These are phyloP conservation scores for Hypoxylon sp. DNA, from an alignment of 2,329 filamentous ascomycete genomes.

Conservation along the genomic window DNA sequence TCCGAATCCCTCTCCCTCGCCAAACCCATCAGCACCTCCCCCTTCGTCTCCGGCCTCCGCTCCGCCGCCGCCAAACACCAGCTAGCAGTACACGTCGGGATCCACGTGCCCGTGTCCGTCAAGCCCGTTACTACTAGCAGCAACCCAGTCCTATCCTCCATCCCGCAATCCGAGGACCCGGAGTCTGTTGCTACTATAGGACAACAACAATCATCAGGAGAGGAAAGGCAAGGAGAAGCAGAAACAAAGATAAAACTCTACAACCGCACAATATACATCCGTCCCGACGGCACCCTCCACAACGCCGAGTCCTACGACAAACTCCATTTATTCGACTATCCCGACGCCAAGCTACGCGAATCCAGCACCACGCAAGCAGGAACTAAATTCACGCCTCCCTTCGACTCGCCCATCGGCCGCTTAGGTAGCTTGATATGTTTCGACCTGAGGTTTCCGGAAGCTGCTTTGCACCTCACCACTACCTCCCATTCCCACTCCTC, in stretches of 20 bases:
- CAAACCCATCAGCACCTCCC: conserved; percentile 72
- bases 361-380: conserved; percentile 76
- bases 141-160: conserved; percentile 42
- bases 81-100: conserved; percentile 85
- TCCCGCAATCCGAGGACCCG: conserved; percentile 25
- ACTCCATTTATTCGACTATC: conserved; percentile 87
- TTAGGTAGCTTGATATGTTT: conserved; percentile 90
- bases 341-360: conserved; percentile 58
- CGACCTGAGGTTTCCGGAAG: conserved; percentile 87
- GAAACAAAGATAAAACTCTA: conserved; percentile 56
- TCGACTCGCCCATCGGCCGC: conserved; percentile 78
- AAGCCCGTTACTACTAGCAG: conserved; percentile 43
- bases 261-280: conserved; percentile 68
- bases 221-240: neutral
- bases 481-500: conserved; percentile 49
- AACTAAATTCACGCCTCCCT: conserved; percentile 72
- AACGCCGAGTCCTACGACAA: conserved; percentile 78
- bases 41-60: conserved; percentile 83
- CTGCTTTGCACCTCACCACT: conserved; percentile 71
- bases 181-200: too few relatives aligned
- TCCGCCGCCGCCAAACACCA: conserved; percentile 72
- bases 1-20: conserved; percentile 79
- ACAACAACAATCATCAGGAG: too few relatives aligned
- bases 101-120: conserved; percentile 77
- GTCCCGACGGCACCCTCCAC: conserved; percentile 58